Percentiles rank a stretch among this genome's conserved stretches.
Evolutionary conservation across 2,329 filamentous ascomycete species (phyloP).

Genomic region (Phaeophleospora eucalypticola): DNA sequence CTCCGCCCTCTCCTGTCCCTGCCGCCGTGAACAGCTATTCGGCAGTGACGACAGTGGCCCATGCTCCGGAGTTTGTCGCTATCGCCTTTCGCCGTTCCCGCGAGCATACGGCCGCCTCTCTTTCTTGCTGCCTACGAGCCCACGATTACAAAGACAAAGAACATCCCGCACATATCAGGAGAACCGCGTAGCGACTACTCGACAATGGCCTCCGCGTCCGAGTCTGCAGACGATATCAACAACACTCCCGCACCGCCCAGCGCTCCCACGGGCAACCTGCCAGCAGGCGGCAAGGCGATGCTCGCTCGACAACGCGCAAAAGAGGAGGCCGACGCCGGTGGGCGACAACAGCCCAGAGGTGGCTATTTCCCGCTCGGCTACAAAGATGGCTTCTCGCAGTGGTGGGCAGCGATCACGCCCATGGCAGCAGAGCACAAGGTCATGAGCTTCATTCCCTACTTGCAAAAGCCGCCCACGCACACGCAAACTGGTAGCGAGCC

Average conservation of each 20-base stretch:
- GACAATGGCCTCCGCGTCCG: constrained; percentile 32
- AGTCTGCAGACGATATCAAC: constrained; percentile 15
- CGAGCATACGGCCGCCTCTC: constrained; percentile 1
- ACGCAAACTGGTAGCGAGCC: constrained; percentile 58
- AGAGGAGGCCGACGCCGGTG: constrained; percentile 23
- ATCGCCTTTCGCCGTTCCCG: constrained; percentile 1
- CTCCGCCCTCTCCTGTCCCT: neutral
- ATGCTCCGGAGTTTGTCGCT: neutral
- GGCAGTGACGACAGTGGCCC: no score
- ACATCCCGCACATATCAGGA: neutral
- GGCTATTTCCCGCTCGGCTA: constrained; percentile 76
- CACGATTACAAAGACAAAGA: neutral
- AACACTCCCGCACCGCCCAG: constrained; percentile 7
- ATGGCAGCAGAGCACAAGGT: constrained; percentile 83
- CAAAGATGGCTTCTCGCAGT: constrained; percentile 87
- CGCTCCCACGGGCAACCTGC: constrained; percentile 10
- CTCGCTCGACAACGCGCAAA: constrained; percentile 33
- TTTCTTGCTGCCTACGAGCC: constrained; percentile 5
- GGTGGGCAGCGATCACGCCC: constrained; percentile 86
- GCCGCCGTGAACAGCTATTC: neutral
- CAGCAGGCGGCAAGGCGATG: constrained; percentile 28
- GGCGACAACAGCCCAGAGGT: constrained; percentile 13
- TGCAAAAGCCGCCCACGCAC: constrained; percentile 67
- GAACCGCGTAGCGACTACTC: constrained; percentile 3
- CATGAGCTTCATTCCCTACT: constrained; percentile 77